These are phyloP conservation scores for Mycena galopus DNA, from an alignment of 768 basidiomycete genomes.

Conservation along the genomic window DNA sequence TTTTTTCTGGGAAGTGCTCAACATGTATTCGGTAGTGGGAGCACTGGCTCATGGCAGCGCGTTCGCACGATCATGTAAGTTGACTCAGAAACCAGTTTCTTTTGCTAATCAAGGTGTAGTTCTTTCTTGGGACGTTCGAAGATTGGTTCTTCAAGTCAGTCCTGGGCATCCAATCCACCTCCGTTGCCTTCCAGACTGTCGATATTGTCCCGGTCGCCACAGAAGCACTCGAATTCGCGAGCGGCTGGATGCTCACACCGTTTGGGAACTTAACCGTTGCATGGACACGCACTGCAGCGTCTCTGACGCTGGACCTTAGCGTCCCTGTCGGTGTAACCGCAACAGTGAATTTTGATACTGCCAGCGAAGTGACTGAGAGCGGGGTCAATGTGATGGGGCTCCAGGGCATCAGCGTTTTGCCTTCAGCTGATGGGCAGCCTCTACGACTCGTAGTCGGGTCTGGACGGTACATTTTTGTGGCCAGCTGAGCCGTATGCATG, in stretches of 20 bases:
- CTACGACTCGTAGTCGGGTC: not conserved
- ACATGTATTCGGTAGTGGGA: constrained; percentile 44
- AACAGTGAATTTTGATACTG: constrained; percentile 31
- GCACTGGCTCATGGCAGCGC: constrained; percentile 45
- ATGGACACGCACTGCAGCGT: constrained; percentile 33
- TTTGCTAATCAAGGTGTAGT: constrained; percentile 21
- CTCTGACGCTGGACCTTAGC: constrained; percentile 34
- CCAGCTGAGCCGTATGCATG: not conserved
- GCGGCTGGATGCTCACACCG: constrained; percentile 44
- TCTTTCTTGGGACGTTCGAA: constrained; percentile 49
- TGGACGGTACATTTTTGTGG: not conserved
- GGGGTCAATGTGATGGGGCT: not conserved
- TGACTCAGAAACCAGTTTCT: too few relatives aligned
- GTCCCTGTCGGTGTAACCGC: constrained; percentile 43
- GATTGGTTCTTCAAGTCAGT: constrained; percentile 48
- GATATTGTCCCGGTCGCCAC: constrained; percentile 40
- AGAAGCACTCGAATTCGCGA: constrained; percentile 30
- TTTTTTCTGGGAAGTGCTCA: too few relatives aligned
- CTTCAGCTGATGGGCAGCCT: not conserved
- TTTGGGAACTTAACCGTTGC: constrained; percentile 45
- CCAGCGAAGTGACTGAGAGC: not conserved
- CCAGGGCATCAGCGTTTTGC: not conserved
- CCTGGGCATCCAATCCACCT: constrained; percentile 42
- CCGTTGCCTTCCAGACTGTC: constrained; percentile 43
- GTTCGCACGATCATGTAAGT: constrained; percentile 48